Base-by-base conservation (phyloP, 2,329 filamentous ascomycete genomes). In the Harringtonia lauricola region DNA sequence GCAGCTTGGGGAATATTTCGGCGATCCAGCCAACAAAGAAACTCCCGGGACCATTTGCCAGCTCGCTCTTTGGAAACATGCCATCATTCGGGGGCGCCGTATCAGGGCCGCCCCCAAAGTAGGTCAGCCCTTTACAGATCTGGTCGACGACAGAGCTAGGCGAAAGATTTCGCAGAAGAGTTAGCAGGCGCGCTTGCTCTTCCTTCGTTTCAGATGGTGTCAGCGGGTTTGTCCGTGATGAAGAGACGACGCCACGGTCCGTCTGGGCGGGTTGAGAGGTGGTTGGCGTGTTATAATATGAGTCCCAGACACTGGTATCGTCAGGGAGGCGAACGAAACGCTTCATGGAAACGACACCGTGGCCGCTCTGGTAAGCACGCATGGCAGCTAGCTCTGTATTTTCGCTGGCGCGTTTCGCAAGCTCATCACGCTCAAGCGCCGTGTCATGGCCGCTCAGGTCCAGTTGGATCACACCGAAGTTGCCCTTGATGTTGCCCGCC, bases 391-490 rank as follows among this genome's bases (percentile, higher is more conserved):
- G 64, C 37, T 71, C 73, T 13, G 76, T 80, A 51, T 67, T 72
- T 55, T 81, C 76, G 53, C 77, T 81, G 13, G 74, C 72, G 41
- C 74, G 70, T 56, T 79, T 76, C 7, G 76, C 76, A 37, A 73
- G 69, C 41, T 70, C 68, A 54, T 72, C 67, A 39, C 72, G 64
- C 34, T 69, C 64, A 41, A 69, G 61, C 1, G 44, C 33, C 33
- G 68, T 65, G 45, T 69, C 65, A 48, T 60, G 54, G 60, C 65
- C 44, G 62, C 62, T 19, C 55, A 74, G 62, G 29, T 71, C 68
- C 64, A 81, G 78, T 45, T 79, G 74, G 69, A 81, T 78, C 34
- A 81, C 73, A 37, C 68, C 65, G 55, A 81, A 81, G 51, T 78
- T 79, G 24, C 76, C 76, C 47, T 72, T 73, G 52, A 68, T 71